These are phyloP conservation scores for Pyrenophora seminiperda DNA, from an alignment of 2,329 filamentous ascomycete genomes.

Conservation along the genomic window DNA sequence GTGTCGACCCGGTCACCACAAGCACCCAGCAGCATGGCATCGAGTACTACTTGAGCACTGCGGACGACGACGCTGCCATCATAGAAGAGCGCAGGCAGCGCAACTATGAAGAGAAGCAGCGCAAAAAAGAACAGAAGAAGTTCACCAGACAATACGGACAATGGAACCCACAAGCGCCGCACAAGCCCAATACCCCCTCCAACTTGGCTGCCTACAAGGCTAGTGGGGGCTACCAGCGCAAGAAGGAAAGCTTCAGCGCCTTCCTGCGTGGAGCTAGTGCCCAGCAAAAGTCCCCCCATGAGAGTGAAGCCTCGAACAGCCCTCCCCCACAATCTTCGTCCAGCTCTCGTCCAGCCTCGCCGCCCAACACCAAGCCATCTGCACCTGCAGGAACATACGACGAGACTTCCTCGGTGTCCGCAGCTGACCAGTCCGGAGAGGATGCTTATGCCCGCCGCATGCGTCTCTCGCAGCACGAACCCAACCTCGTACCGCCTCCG, in stretches of 20 bases:
- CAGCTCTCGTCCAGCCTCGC: conserved; percentile 16
- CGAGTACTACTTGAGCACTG: conserved; percentile 70
- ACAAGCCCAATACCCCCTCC: conserved; percentile 32
- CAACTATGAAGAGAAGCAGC: conserved; percentile 71
- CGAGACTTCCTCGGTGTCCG: conserved; percentile 23
- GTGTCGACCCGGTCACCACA: conserved; percentile 17
- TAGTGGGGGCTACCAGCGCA: conserved; percentile 32
- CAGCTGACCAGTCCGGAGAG: conserved; percentile 47
- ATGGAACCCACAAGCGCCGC: conserved; percentile 52
- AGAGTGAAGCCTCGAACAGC: conserved; percentile 19
- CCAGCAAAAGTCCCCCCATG: conserved; percentile 15
- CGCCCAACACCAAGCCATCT: conserved; percentile 32
- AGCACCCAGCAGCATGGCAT: conserved; percentile 29
- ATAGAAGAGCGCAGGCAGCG: conserved; percentile 71
- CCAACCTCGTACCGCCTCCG: conserved; percentile 12
- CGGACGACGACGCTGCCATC: conserved; percentile 76
- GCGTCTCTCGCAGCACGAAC: conserved; percentile 20
- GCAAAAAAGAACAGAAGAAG: conserved; percentile 66
- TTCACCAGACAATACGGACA: conserved; percentile 65
- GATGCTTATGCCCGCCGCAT: conserved; percentile 32
- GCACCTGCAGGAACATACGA: conserved; percentile 15
- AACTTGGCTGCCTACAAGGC: conserved; percentile 36
- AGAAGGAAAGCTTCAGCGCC: conserved; percentile 32
- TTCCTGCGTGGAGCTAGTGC: conserved; percentile 28
- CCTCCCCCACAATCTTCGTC: conserved; percentile 20